Evolutionary conservation across 305 asterid species (phyloP), one percentile per base, ranked within the genome.

Genomic region (Stenogyne calaminthoides): DNA sequence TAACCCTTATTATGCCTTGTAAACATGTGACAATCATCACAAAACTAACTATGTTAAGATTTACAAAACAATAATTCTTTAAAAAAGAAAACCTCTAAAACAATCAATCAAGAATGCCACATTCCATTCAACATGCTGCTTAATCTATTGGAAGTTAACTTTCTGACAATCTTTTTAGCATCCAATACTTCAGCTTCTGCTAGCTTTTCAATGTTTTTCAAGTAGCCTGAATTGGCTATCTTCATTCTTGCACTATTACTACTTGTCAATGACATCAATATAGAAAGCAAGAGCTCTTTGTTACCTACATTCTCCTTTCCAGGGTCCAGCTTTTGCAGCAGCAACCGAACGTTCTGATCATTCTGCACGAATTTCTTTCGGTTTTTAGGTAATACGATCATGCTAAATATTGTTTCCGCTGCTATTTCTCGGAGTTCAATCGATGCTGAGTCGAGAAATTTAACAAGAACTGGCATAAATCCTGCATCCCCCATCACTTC

Each of bases 191-290:
- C 90, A 32, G 80, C 86, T 46, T 90, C 99, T 0, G 98, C 98
- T 55, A 94, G 85, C 75, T 84, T 88, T 79, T 92, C 91, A 58
- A 92, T 86, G 82, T 84, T 84, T 61, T 81, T 90, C 6, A 92
- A 64, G 89, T 86, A 84, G 1, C 89, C 91, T 2, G 98, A 94
- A 63, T 68, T 81, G 12, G 78, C 83, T 37, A 94, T 95, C 86
- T 88, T 90, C 88, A 88, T 92, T 64, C 97, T 92, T 44, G 91
- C 98, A 71, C 84, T 88, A 54, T 74, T 89, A 87, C 92, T 86
- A 20, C 81, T 81, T 19, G 85, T 85, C 76, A 95, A 64, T 5
- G 92, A 79, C 95, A 87, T 81, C 76, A 95, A 59, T 49, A 92
- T 88, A 19, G 98, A 90, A 46, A 94, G 91, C 82, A 90, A 64